Conservation (phyloP, 2,329 filamentous ascomycete species). For the Leptoxyphium fumago region DNA sequence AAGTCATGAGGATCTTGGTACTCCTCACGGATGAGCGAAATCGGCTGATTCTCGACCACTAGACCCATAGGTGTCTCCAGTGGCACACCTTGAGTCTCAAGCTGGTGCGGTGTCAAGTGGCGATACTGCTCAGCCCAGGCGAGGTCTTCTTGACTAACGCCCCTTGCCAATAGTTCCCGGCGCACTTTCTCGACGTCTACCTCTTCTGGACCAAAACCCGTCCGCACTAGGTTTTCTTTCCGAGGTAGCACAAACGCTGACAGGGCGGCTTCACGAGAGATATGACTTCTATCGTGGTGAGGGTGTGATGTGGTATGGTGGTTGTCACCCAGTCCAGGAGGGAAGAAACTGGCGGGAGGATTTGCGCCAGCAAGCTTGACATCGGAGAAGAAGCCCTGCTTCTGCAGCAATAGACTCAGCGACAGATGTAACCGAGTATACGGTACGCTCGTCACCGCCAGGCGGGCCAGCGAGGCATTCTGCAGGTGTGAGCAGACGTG, state of each 20-base stretch:
- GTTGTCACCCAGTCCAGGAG: conserved; percentile 15
- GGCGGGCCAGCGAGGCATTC: conserved; percentile 71
- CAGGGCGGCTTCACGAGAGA: conserved; percentile 13
- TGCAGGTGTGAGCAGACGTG: conserved; percentile 82
- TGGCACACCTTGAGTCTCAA: conserved; percentile 16
- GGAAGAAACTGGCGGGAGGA: conserved; percentile 32
- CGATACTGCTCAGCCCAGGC: conserved; percentile 3
- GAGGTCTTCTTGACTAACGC: conserved; percentile 10
- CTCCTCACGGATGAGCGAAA: conserved; percentile 11
- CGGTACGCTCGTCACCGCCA: conserved; percentile 71
- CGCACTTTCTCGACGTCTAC: conserved; percentile 9
- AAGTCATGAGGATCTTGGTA: conserved; percentile 13
- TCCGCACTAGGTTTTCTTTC: not conserved
- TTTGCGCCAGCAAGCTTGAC: conserved; percentile 58
- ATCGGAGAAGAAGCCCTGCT: conserved; percentile 65
- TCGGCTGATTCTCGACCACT: conserved; percentile 12
- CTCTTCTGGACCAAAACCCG: conserved; percentile 4
- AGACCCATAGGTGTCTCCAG: conserved; percentile 17
- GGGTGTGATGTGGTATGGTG: conserved; percentile 14
- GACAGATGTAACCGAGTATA: conserved; percentile 68
- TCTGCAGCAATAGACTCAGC: conserved; percentile 63
- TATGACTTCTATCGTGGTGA: conserved; percentile 5
- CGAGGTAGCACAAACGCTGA: not conserved
- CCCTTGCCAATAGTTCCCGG: conserved; percentile 6
- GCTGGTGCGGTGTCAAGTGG: conserved; percentile 6